A percentile compares a stretch with the other conserved stretches of the same genome.
phyloP scores from a whole-genome alignment of 257 asterid genomes.

The Nicotiana knightiana region DNA sequence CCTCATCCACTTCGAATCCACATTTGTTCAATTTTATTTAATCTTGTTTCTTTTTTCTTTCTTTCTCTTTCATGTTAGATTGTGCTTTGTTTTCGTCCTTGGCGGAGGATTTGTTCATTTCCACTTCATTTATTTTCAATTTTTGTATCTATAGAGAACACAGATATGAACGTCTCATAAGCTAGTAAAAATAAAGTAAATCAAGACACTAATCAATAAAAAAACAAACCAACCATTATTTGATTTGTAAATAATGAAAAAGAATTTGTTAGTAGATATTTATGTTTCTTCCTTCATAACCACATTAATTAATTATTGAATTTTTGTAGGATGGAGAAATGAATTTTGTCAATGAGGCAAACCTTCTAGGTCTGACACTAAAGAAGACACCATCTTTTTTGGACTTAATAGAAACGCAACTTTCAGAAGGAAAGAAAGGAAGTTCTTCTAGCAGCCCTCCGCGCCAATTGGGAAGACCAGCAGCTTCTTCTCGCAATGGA shows the following conservation, averaged over 20 bases:
- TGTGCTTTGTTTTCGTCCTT: no score
- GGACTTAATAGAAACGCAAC: conserved; percentile 17
- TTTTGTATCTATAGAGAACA: no score
- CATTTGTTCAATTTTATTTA: background rate
- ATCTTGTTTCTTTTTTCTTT: background rate
- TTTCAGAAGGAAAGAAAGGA: background rate
- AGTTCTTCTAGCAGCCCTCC: background rate
- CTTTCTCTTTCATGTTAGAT: no score
- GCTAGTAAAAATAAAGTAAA: background rate
- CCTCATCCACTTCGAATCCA: background rate
- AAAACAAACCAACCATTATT: background rate
- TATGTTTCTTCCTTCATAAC: background rate
- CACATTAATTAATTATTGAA: background rate
- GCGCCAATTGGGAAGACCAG: background rate
- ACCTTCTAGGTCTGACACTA: conserved; percentile 47
- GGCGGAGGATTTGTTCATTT: background rate
- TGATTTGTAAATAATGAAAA: background rate
- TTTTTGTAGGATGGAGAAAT: conserved; percentile 24
- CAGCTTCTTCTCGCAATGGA: background rate
- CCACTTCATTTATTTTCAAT: background rate
- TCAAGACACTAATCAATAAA: background rate
- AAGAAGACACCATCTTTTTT: conserved; percentile 44
- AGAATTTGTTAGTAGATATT: background rate
- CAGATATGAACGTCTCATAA: no score
- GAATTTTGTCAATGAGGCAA: background rate